Conservation (phyloP, 139 green algal genomes). For the Coelastrella sp. region DNA sequence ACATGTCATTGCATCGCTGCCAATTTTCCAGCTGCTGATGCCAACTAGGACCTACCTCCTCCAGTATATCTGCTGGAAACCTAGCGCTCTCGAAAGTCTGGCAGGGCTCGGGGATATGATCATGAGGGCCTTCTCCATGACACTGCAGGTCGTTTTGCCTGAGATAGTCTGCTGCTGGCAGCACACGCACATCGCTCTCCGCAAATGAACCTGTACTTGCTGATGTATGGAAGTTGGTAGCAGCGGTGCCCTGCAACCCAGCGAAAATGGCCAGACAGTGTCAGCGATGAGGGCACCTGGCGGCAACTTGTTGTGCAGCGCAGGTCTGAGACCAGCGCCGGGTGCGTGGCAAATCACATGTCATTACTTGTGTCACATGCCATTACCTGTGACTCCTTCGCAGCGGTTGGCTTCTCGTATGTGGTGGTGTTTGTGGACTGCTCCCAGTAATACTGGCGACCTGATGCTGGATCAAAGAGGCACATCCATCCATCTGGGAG, state of each 20-base stretch:
- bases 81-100: constrained; percentile 80
- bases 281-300: neutral
- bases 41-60: constrained; percentile 66
- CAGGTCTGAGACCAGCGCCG: neutral
- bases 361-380: neutral
- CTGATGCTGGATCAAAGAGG: constrained; percentile 11
- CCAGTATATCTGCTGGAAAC: constrained; percentile 81
- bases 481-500: constrained; percentile 32
- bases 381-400: neutral
- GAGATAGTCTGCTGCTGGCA: constrained; percentile 36
- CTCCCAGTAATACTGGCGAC: constrained; percentile 90
- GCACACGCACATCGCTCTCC: constrained; percentile 35
- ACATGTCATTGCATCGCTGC: neutral
- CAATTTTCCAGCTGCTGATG: neutral
- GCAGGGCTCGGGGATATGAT: constrained; percentile 70
- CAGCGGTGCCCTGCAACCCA: neutral
- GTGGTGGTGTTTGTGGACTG: constrained; percentile 75
- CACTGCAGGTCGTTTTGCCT: constrained; percentile 70
- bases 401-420: constrained; percentile 72
- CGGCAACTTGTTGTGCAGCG: neutral
- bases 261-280: neutral
- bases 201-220: constrained; percentile 16
- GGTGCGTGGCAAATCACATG: neutral
- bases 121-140: constrained; percentile 54
- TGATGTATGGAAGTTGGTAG: constrained; percentile 12